Percentiles rank a stretch among this genome's conserved stretches.
Conservation (phyloP, 1,284 basidiomycete genomes). For the Ceratobasidium sp. region DNA sequence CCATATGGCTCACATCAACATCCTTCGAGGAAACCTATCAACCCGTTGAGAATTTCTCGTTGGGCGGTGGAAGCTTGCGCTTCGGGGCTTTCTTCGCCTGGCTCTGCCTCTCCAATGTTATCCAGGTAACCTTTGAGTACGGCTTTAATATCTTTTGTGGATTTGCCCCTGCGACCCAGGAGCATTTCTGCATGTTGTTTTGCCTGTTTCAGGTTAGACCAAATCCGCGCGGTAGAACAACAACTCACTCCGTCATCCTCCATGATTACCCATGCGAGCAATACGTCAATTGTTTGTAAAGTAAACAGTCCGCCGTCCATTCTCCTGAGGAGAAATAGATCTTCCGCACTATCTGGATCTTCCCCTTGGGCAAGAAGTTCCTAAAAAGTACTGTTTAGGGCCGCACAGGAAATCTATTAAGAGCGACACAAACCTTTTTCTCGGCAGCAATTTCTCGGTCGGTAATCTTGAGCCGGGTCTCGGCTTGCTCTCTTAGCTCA, state of each 20-base stretch:
- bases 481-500: conserved; percentile 80
- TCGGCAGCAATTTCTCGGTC: conserved; percentile 72
- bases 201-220: conserved; percentile 2
- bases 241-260: conserved; percentile 93
- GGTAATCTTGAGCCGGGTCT: conserved; percentile 62
- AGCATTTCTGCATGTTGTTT: conserved; percentile 67
- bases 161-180: conserved; percentile 72
- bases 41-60: conserved; percentile 70
- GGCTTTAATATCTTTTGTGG: conserved; percentile 68
- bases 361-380: conserved; percentile 65
- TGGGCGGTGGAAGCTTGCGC: conserved; percentile 57
- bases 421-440: conserved; percentile 59
- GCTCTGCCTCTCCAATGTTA: conserved; percentile 63
- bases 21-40: conserved; percentile 70
- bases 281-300: conserved; percentile 90
- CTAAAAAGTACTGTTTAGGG: conserved; percentile 50
- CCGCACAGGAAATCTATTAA: background rate
- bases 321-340: conserved; percentile 80
- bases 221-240: background rate
- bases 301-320: conserved; percentile 89
- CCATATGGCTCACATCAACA: conserved; percentile 43
- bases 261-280: conserved; percentile 95
- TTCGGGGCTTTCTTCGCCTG: conserved; percentile 39
- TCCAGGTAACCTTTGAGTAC: conserved; percentile 72
- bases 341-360: conserved; percentile 67